A percentile compares a stretch with the other conserved stretches of the same genome.
Evolutionary conservation across 495 filamentous ascomycete species (phyloP).

Genomic region (Lasiosphaeria ovina): DNA sequence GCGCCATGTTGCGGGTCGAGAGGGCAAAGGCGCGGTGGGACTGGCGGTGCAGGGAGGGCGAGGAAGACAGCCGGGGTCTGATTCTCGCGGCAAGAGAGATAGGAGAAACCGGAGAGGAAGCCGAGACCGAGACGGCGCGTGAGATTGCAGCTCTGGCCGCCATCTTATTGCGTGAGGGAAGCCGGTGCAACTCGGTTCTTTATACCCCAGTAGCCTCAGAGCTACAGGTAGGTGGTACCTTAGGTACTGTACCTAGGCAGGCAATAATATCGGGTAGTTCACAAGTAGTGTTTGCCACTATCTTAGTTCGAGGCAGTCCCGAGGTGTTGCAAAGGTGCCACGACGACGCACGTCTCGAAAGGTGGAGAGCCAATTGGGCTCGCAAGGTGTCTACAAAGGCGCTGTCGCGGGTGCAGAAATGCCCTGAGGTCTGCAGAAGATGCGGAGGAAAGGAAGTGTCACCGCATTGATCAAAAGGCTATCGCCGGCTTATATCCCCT

Average conservation of each 20-base stretch:
- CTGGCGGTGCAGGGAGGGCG: constrained; percentile 6
- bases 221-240: neutral
- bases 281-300: neutral
- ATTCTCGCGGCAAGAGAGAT: neutral
- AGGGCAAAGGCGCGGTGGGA: constrained; percentile 28
- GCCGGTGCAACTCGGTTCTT: neutral
- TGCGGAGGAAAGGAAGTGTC: neutral
- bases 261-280: neutral
- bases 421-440: constrained; percentile 4
- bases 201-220: neutral
- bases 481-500: constrained; percentile 1
- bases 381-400: no score
- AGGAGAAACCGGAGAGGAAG: no score
- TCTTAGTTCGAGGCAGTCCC: neutral
- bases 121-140: neutral
- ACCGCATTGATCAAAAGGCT: neutral
- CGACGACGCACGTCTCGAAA: no score
- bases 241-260: neutral
- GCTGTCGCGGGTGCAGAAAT: neutral
- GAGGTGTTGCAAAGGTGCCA: neutral
- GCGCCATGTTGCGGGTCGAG: constrained; percentile 38
- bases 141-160: neutral
- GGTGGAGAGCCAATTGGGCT: neutral
- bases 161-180: constrained; percentile 2
- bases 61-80: neutral